These are phyloP conservation scores for Fallopia convolvulus DNA, from an alignment of 148 eudicot species.

Conservation along the genomic window DNA sequence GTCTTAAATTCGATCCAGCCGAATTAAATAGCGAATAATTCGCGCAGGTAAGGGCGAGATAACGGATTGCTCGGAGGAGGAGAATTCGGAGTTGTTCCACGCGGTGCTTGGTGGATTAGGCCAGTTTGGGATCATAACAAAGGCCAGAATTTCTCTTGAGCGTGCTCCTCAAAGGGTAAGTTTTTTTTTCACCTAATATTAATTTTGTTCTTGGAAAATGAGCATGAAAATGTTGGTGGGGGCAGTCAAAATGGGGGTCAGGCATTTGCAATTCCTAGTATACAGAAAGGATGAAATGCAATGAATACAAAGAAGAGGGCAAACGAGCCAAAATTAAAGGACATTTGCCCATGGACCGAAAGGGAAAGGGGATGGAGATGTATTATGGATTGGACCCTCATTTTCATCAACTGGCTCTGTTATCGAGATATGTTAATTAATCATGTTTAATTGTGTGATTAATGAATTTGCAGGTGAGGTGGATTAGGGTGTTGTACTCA, in stretches of 20 bases:
- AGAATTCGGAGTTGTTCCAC: slow-evolving; percentile 56
- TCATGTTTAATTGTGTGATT: neutral
- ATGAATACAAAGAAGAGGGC: neutral
- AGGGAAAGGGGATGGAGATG: neutral
- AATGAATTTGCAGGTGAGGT: slow-evolving; percentile 48
- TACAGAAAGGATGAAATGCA: neutral
- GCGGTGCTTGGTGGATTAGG: slow-evolving; percentile 88
- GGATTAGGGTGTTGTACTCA: slow-evolving; percentile 82
- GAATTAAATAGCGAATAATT: no score
- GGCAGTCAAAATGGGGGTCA: neutral
- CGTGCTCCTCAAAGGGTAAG: slow-evolving; percentile 72
- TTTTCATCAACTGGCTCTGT: neutral
- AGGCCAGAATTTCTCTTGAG: slow-evolving; percentile 88
- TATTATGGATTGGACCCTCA: neutral
- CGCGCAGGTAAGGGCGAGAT: slow-evolving; percentile 73
- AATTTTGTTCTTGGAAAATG: neutral
- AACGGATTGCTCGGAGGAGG: slow-evolving; percentile 52
- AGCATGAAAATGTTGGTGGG: neutral
- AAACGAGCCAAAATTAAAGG: neutral
- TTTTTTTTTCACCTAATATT: neutral
- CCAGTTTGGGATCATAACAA: slow-evolving; percentile 87
- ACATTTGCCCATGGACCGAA: neutral
- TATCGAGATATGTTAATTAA: no score
- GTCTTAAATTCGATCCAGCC: neutral
- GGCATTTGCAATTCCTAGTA: neutral